Conservation (phyloP, 495 filamentous ascomycete species). For the Penicillium mononematosum region DNA sequence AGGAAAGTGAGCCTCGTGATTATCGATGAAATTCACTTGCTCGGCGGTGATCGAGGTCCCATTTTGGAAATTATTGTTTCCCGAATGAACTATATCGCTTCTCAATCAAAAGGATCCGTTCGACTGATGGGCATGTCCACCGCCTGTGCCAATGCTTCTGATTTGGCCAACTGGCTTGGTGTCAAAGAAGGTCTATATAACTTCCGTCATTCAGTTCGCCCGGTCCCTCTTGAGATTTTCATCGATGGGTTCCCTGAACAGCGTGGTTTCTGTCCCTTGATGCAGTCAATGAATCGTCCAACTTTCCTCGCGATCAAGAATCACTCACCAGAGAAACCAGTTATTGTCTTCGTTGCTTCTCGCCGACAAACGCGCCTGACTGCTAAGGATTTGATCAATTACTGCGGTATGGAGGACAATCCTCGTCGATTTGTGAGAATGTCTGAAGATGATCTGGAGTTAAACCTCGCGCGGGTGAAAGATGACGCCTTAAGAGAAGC, state of each 20-base stretch:
- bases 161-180: conserved; percentile 94
- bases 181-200: conserved; percentile 98
- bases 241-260: conserved; percentile 97
- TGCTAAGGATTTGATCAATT: conserved; percentile 92
- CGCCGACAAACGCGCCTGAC: conserved; percentile 92
- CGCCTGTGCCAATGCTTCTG: conserved; percentile 91
- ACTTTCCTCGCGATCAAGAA: conserved; percentile 95
- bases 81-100: conserved; percentile 98
- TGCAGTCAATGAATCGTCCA: conserved; percentile 98
- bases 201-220: conserved; percentile 96
- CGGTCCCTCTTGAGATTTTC: conserved; percentile 91
- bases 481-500: conserved; percentile 90
- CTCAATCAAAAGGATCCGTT: conserved; percentile 80
- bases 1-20: conserved; percentile 94
- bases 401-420: conserved; percentile 98
- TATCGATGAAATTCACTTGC: conserved; percentile 96
- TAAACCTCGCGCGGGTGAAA: conserved; percentile 80
- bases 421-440: conserved; percentile 88
- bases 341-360: conserved; percentile 97
- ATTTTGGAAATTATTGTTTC: conserved; percentile 99
- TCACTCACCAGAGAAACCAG: conserved; percentile 92
- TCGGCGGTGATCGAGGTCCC: conserved; percentile 92
- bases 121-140: conserved; percentile 97
- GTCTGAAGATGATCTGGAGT: conserved; percentile 89
- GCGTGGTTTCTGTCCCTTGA: conserved; percentile 92